Percentiles rank a stretch among this genome's conserved stretches.
Conservation (phyloP, 306 rosid species). For the Hippophae tibetana region DNA sequence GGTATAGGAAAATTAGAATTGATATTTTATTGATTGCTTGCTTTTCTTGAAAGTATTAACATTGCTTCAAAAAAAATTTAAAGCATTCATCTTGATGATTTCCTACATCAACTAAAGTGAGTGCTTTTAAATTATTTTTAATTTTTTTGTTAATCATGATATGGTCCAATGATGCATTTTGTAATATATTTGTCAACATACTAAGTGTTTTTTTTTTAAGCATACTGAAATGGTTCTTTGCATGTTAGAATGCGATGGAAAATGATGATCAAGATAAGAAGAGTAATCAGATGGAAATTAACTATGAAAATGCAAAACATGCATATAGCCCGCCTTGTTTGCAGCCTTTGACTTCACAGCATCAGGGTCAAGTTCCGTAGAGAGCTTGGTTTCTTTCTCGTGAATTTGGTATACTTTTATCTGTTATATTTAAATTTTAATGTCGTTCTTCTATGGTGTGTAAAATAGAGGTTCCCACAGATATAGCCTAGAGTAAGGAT, state of each 20-base stretch:
- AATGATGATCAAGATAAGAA: constrained; percentile 59
- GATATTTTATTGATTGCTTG: too few relatives aligned
- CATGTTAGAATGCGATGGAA: constrained; percentile 55
- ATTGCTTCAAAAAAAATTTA: too few relatives aligned
- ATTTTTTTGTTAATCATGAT: too few relatives aligned
- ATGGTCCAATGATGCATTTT: neutral
- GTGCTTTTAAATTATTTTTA: too few relatives aligned
- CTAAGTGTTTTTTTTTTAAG: neutral
- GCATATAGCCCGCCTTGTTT: constrained; percentile 68
- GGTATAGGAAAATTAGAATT: too few relatives aligned
- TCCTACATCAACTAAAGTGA: too few relatives aligned
- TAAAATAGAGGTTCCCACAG: too few relatives aligned
- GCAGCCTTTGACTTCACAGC: constrained; percentile 40
- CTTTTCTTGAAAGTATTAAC: too few relatives aligned
- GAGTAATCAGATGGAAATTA: constrained; percentile 38
- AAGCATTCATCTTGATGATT: too few relatives aligned
- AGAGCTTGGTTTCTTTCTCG: constrained; percentile 23
- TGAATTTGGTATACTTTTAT: constrained; percentile 6
- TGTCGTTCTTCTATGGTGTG: too few relatives aligned
- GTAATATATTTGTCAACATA: neutral
- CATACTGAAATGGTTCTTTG: neutral
- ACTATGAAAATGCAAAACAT: constrained; percentile 45
- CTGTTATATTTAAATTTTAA: neutral
- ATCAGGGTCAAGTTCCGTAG: constrained; percentile 38
- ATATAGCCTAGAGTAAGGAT: too few relatives aligned